Evolutionary conservation across 441 rosid species (phyloP).

Genomic region (Arabidopsis lyrata): DNA sequence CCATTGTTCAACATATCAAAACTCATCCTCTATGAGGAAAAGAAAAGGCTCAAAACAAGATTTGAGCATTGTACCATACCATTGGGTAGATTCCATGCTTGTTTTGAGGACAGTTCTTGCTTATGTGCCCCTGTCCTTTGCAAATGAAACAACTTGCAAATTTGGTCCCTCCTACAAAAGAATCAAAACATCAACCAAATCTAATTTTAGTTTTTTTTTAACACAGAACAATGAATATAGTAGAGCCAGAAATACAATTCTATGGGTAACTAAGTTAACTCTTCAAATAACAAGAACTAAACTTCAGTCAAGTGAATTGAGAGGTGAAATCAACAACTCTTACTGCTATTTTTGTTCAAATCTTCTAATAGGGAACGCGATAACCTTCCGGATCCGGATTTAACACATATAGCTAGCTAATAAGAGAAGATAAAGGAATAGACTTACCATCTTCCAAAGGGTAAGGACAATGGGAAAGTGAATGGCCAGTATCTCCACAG

Average conservation of each 20-base stretch:
- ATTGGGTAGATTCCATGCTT: constrained; percentile 90
- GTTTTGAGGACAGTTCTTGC: constrained; percentile 88
- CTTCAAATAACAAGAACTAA: constrained; percentile 10
- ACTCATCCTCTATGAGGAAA: neutral
- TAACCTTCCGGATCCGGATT: neutral
- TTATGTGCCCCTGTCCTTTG: constrained; percentile 80
- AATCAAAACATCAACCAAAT: constrained; percentile 26
- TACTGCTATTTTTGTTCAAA: neutral
- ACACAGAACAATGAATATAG: constrained; percentile 8
- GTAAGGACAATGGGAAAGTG: constrained; percentile 73
- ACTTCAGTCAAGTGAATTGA: neutral
- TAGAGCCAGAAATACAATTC: neutral
- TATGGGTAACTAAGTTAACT: neutral
- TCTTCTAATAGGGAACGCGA: neutral
- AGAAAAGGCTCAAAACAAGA: constrained; percentile 9
- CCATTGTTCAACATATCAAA: neutral
- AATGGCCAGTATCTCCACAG: constrained; percentile 83
- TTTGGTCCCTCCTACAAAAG: constrained; percentile 76
- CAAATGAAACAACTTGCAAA: constrained; percentile 92
- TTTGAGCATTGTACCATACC: constrained; percentile 69
- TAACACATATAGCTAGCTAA: constrained; percentile 8
- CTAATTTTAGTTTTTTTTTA: neutral
- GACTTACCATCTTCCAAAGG: constrained; percentile 79
- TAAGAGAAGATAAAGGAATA: neutral
- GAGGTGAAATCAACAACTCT: neutral